Evolutionary conservation across 371 early-diverging fungal genomes (phyloP), one percentile per base, ranked within the genome.

Genomic region (Mortierella sp.): DNA sequence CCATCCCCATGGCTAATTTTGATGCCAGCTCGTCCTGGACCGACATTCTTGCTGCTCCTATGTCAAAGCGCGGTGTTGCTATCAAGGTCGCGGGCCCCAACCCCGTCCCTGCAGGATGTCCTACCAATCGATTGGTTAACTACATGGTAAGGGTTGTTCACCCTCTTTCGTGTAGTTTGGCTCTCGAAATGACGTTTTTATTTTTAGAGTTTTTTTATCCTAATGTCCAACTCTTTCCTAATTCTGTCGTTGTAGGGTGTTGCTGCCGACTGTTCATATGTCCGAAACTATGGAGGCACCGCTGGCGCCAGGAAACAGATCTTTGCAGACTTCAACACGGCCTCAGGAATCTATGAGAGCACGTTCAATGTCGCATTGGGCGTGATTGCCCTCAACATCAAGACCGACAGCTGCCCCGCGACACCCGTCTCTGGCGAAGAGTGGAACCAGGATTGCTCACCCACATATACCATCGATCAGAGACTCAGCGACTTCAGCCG

Each of bases 321-420:
- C 56, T 90, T 96, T 70, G 93, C 90, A 76, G 89, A 95, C 78
- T 95, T 94, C 91, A 95, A 95, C 88, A 92, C 91, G 58, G 96
- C 93, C 7, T 96, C 96, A 43, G 94, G 92, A 6, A 90, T 97
- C 12, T 99, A 97, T 84, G 97, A 98, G 89, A 89, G 93, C 7
- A 95, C 96, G 21, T 97, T 98, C 87, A 98, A 98, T 81, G 91
- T 99, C 8, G 91, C 92, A 1, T 89, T 98, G 35, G 98, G 98
- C 3, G 79, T 99, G 29, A 94, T 97, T 55, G 91, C 96, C 60
- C 94, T 98, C 58, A 92, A 94, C 49, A 89, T 97, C 41, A 92
- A 60, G 60, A 93, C 80, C 83, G 90, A n/a, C 83, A 90, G 79
- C 16, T 96, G 96, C 78, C 94, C 95, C 0, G 46, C 91, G 0